phyloP scores from a whole-genome alignment of 1,284 basidiomycete genomes.

The Trichosporon sp. region DNA sequence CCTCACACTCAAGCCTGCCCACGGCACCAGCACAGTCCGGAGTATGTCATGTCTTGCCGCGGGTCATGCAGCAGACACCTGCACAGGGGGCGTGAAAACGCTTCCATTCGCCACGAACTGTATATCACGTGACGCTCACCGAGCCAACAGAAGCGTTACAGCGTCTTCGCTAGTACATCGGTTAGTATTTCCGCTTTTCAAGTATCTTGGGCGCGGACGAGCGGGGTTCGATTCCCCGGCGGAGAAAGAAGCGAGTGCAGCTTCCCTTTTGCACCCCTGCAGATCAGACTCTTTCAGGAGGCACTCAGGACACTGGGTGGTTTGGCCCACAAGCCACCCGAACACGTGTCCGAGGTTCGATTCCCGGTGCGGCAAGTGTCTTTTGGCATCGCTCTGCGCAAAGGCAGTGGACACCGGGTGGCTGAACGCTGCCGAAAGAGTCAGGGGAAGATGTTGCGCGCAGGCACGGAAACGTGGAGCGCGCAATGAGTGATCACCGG shows the following conservation, averaged over 20 bases:
- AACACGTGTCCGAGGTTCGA: neutral
- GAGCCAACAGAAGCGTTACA: neutral
- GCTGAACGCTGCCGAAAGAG: neutral
- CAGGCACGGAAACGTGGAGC: constrained; percentile 5
- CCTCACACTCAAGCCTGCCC: no score
- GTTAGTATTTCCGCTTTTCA: constrained; percentile 17
- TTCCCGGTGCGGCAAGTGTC: neutral
- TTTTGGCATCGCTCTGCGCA: neutral
- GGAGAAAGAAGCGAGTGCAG: neutral
- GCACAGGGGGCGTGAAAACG: neutral
- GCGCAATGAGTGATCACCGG: neutral
- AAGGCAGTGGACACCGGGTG: neutral
- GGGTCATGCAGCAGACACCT: no score
- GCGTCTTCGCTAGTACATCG: constrained; percentile 6
- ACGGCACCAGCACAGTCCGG: no score
- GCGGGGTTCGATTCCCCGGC: constrained; percentile 16
- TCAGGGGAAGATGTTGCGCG: neutral
- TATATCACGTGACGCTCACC: neutral
- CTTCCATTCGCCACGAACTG: neutral
- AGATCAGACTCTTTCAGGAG: neutral
- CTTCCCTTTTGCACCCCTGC: neutral
- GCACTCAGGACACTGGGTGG: neutral
- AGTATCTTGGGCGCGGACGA: constrained; percentile 1
- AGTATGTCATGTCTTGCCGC: no score
- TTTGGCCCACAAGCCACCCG: neutral